Conservation (phyloP, 441 rosid genomes). For the Erodium chrysanthum region DNA sequence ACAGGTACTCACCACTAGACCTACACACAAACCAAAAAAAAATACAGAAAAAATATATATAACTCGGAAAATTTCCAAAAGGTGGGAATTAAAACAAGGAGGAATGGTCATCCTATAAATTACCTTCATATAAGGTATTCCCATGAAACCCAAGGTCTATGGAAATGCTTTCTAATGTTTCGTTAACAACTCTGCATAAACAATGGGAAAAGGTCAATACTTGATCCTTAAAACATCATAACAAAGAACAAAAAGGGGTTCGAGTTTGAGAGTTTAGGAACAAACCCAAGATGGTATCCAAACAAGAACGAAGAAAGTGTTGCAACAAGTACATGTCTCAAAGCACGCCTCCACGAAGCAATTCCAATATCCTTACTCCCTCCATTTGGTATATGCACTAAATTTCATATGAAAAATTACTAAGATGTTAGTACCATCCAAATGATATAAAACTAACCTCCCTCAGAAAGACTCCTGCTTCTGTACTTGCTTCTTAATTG, state of each 20-base stretch:
- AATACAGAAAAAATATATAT: neutral
- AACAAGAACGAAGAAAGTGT: slow-evolving; percentile 46
- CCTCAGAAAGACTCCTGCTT: neutral
- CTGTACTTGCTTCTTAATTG: neutral
- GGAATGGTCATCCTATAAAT: neutral
- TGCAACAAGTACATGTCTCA: slow-evolving; percentile 59
- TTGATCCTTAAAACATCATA: neutral
- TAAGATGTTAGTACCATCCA: slow-evolving; percentile 12
- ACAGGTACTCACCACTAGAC: slow-evolving; percentile 88
- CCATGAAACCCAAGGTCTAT: slow-evolving; percentile 59
- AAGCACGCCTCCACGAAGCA: slow-evolving; percentile 58
- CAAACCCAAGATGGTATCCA: slow-evolving; percentile 70
- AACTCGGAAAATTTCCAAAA: slow-evolving; percentile 12
- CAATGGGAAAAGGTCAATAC: slow-evolving; percentile 10
- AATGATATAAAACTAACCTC: neutral
- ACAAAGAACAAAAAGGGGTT: slow-evolving; percentile 11
- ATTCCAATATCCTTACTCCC: slow-evolving; percentile 49
- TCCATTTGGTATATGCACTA: slow-evolving; percentile 44
- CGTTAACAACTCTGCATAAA: slow-evolving; percentile 55
- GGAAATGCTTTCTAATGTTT: slow-evolving; percentile 63
- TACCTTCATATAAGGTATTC: slow-evolving; percentile 62
- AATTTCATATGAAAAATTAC: slow-evolving; percentile 20
- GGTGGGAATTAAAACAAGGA: slow-evolving; percentile 6
- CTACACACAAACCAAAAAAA: slow-evolving; percentile 35
- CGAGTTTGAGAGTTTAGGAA: slow-evolving; percentile 9